phyloP scores from a whole-genome alignment of 1,284 basidiomycete species.

The Sutorius eximius region DNA sequence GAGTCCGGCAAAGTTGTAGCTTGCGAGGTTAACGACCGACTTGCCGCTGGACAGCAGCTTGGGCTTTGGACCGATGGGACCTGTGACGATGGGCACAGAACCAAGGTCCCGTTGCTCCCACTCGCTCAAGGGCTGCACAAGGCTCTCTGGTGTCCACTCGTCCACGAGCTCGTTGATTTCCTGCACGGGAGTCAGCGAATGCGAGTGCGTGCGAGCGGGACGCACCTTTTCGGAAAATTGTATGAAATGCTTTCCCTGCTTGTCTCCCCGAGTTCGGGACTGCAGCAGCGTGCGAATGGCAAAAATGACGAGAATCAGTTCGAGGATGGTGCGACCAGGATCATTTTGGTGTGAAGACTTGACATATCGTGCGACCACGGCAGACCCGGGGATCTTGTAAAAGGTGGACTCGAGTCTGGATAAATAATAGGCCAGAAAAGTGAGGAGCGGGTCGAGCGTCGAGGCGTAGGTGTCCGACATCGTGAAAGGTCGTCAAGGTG shows the following conservation, averaged over 20 bases:
- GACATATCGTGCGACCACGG: constrained; percentile 89
- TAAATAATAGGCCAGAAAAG: constrained; percentile 56
- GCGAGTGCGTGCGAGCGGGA: background rate
- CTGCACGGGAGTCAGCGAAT: constrained; percentile 40
- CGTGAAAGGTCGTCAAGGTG: constrained; percentile 11
- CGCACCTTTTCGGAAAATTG: constrained; percentile 84
- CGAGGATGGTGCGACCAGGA: constrained; percentile 89
- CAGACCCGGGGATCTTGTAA: constrained; percentile 82
- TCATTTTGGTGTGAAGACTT: constrained; percentile 88
- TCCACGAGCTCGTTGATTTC: constrained; percentile 97
- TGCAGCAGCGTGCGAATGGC: constrained; percentile 88
- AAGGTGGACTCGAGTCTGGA: constrained; percentile 60
- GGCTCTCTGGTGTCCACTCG: constrained; percentile 91
- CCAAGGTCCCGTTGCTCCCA: constrained; percentile 71
- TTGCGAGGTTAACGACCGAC: constrained; percentile 84
- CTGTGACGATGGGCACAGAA: constrained; percentile 77
- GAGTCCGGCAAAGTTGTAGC: constrained; percentile 92
- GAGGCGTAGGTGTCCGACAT: constrained; percentile 28
- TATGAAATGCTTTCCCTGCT: constrained; percentile 88
- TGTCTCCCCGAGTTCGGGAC: constrained; percentile 84
- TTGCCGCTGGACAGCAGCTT: constrained; percentile 76
- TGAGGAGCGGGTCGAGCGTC: constrained; percentile 60
- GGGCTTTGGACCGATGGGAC: constrained; percentile 82
- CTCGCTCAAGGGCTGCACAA: constrained; percentile 63
- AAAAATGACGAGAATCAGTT: constrained; percentile 87